A percentile compares a stretch with the other conserved stretches of the same genome.
phyloP scores from a whole-genome alignment of 805 yeast genomes.

The Ogataea chonburiensis region DNA sequence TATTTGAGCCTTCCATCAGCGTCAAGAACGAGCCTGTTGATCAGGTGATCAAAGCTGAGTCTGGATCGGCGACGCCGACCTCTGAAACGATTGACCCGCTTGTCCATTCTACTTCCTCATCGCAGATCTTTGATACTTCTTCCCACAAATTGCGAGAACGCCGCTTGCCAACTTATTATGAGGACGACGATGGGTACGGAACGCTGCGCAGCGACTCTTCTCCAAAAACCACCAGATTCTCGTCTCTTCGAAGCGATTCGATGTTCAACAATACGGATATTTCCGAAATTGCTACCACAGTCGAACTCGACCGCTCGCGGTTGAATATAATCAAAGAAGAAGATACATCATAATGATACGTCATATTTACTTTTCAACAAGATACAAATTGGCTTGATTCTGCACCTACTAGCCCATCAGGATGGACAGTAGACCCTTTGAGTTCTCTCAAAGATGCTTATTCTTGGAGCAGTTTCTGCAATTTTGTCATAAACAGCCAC shows the following conservation, averaged over 20 bases:
- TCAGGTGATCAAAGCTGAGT: constrained; percentile 3
- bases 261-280: constrained; percentile 11
- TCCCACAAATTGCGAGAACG: constrained; percentile 13
- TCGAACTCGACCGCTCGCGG: constrained; percentile 11
- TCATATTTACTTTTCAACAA: constrained; percentile 1
- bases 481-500: constrained; percentile 1
- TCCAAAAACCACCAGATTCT: constrained; percentile 11
- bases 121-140: constrained; percentile 9
- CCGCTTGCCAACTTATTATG: constrained; percentile 19
- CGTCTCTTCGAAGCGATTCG: constrained; percentile 18
- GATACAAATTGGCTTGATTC: neutral
- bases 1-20: constrained; percentile 2
- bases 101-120: constrained; percentile 3
- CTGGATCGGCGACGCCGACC: neutral
- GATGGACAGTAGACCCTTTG: constrained; percentile 1
- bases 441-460: constrained; percentile 1
- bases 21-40: neutral
- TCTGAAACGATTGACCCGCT: constrained; percentile 4
- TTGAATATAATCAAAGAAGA: constrained; percentile 19
- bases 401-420: no score
- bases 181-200: constrained; percentile 27
- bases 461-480: constrained; percentile 10
- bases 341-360: constrained; percentile 5
- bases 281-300: constrained; percentile 8
- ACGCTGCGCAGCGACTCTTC: constrained; percentile 15